These are phyloP conservation scores for Clavispora vitiphila DNA, from an alignment of 805 yeast genomes.

Conservation along the genomic window DNA sequence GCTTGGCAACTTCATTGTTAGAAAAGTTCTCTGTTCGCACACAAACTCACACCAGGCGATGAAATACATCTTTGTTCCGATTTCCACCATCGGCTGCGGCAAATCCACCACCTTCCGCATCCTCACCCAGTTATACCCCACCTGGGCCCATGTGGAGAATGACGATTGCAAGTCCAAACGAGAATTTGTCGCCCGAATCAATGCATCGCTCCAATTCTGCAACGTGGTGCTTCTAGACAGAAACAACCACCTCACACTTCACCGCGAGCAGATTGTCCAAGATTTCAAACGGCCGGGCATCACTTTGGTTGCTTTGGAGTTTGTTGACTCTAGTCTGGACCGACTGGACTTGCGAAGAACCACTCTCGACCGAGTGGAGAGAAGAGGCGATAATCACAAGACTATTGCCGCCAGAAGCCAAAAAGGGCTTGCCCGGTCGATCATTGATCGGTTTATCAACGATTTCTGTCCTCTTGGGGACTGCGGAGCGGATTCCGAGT, in stretches of 20 bases:
- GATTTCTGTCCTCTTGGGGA: constrained; percentile 59
- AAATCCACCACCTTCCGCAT: constrained; percentile 79
- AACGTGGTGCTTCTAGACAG: constrained; percentile 70
- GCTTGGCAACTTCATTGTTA: too few species aligned
- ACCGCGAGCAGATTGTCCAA: constrained; percentile 61
- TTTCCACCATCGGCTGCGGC: constrained; percentile 93
- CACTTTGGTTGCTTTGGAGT: constrained; percentile 65
- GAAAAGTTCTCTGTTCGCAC: too few species aligned
- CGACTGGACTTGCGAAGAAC: constrained; percentile 39
- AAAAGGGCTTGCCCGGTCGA: constrained; percentile 45
- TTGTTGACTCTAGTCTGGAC: constrained; percentile 37
- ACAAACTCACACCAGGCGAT: constrained; percentile 4
- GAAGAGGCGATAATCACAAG: constrained; percentile 86
- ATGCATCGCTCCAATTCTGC: constrained; percentile 26
- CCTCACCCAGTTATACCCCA: constrained; percentile 45
- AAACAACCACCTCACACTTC: constrained; percentile 71
- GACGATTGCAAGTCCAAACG: constrained; percentile 58
- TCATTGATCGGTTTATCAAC: constrained; percentile 70
- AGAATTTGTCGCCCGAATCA: constrained; percentile 44
- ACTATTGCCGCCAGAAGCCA: constrained; percentile 59
- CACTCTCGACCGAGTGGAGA: constrained; percentile 55
- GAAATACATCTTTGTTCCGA: constrained; percentile 68
- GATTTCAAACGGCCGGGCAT: constrained; percentile 42
- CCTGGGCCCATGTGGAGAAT: constrained; percentile 75
- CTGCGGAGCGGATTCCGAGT: constrained; percentile 24